phyloP scores from a whole-genome alignment of 306 rosid species.

The Dicorynia guianensis region DNA sequence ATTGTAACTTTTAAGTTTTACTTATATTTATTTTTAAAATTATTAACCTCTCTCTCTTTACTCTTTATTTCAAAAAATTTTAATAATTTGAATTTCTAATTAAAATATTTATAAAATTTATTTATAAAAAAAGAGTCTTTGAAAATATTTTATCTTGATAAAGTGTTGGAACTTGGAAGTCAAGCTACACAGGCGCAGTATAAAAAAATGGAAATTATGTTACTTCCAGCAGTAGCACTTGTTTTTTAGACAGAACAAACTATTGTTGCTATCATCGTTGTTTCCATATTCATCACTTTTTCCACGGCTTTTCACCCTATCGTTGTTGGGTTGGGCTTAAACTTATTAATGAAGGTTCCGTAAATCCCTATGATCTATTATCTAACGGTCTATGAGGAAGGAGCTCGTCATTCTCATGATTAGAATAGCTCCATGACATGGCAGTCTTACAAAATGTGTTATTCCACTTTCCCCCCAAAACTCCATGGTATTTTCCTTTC shows the following conservation, averaged over 20 bases:
- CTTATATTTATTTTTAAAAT: too few relatives aligned
- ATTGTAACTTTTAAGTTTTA: too few relatives aligned
- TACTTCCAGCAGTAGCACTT: not conserved
- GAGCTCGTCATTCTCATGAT: not conserved
- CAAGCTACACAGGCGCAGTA: not conserved
- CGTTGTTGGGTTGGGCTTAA: not conserved
- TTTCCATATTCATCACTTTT: too few relatives aligned
- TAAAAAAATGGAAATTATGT: not conserved
- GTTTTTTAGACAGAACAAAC: not conserved
- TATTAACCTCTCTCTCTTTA: too few relatives aligned
- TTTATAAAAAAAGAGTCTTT: too few relatives aligned
- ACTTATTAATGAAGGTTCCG: not conserved
- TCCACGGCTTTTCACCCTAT: too few relatives aligned
- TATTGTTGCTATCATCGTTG: too few relatives aligned
- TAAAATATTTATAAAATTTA: too few relatives aligned
- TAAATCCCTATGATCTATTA: slow-evolving; percentile 6
- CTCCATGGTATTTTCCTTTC: not conserved
- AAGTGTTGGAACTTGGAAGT: too few relatives aligned
- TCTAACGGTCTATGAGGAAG: slow-evolving; percentile 11
- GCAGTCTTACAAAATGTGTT: not conserved
- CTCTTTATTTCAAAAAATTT: too few relatives aligned
- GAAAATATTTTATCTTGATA: too few relatives aligned
- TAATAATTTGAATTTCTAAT: too few relatives aligned
- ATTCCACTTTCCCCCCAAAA: not conserved
- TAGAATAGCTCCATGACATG: not conserved